Conservation (phyloP, 345 rosid genomes). For the rapeseed (Brassica napus) region DNA sequence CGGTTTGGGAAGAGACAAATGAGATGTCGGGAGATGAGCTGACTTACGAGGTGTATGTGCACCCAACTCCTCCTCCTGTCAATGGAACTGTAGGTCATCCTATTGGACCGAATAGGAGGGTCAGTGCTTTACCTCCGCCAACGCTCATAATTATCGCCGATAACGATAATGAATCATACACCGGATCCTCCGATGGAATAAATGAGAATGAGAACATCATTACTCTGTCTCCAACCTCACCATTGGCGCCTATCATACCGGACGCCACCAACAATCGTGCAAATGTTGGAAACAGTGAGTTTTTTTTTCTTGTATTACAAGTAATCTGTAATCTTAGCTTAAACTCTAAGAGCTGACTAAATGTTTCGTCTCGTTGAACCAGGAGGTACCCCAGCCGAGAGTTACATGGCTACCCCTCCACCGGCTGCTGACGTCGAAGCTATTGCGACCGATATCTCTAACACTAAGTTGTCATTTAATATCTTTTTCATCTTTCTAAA, state of each 20-base stretch:
- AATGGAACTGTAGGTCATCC: too few relatives aligned
- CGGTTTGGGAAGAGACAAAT: too few relatives aligned
- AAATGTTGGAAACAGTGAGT: background rate
- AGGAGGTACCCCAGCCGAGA: background rate
- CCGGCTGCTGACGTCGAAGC: background rate
- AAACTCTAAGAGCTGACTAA: background rate
- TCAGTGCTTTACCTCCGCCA: too few relatives aligned
- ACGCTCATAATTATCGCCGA: too few relatives aligned
- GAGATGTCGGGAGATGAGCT: too few relatives aligned
- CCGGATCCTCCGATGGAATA: background rate
- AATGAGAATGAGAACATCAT: background rate
- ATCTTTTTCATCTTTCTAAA: too few relatives aligned
- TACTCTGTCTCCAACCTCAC: background rate
- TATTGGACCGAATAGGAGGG: too few relatives aligned
- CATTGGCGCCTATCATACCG: background rate
- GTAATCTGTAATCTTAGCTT: background rate
- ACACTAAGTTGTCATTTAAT: too few relatives aligned
- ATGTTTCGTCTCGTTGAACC: too few relatives aligned
- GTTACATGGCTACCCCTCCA: background rate
- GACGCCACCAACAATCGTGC: background rate
- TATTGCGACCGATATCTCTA: background rate
- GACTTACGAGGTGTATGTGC: too few relatives aligned
- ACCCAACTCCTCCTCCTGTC: too few relatives aligned
- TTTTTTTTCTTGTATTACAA: background rate
- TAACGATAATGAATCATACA: too few relatives aligned